A percentile compares a stretch with the other conserved stretches of the same genome.
phyloP scores from a whole-genome alignment of 2,329 filamentous ascomycete genomes.

The Clonostachys sp. region DNA sequence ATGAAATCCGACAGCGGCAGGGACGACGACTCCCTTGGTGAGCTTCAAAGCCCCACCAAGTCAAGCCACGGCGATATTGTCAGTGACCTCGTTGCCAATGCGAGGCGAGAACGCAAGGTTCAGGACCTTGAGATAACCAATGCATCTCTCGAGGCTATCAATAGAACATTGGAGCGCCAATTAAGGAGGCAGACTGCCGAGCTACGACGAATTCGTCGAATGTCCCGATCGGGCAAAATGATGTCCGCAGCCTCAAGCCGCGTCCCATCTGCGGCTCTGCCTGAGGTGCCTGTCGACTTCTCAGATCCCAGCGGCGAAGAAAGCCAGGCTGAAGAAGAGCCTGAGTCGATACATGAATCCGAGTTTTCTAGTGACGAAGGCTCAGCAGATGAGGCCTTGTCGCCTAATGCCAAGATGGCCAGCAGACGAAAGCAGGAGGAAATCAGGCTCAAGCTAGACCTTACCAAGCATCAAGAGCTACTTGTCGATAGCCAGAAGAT shows the following conservation, averaged over 20 bases:
- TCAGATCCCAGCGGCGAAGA: conserved; percentile 47
- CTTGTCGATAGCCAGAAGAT: conserved; percentile 90
- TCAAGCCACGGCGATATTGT: conserved; percentile 52
- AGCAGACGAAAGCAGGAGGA: conserved; percentile 69
- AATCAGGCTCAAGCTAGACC: conserved; percentile 75
- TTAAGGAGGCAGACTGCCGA: conserved; percentile 88
- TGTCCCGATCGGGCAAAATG: conserved; percentile 72
- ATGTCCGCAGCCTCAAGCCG: conserved; percentile 36
- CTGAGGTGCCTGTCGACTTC: conserved; percentile 35
- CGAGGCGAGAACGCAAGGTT: conserved; percentile 88
- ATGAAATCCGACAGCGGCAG: conserved; percentile 24
- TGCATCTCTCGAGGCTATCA: conserved; percentile 90
- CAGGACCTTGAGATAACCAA: conserved; percentile 96
- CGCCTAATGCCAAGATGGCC: conserved; percentile 24
- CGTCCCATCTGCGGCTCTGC: conserved; percentile 36
- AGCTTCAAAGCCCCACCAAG: conserved; percentile 54
- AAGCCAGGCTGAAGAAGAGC: conserved; percentile 25
- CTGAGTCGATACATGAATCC: conserved; percentile 47
- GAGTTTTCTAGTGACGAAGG: conserved; percentile 37
- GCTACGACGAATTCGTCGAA: conserved; percentile 76
- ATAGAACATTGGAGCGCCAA: conserved; percentile 85
- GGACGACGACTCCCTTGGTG: conserved; percentile 19
- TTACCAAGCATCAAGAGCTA: conserved; percentile 83
- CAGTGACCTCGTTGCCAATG: conserved; percentile 79
- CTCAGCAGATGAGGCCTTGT: conserved; percentile 25